phyloP scores from a whole-genome alignment of 805 yeast genomes.

The Maudiozyma barnettii region DNA sequence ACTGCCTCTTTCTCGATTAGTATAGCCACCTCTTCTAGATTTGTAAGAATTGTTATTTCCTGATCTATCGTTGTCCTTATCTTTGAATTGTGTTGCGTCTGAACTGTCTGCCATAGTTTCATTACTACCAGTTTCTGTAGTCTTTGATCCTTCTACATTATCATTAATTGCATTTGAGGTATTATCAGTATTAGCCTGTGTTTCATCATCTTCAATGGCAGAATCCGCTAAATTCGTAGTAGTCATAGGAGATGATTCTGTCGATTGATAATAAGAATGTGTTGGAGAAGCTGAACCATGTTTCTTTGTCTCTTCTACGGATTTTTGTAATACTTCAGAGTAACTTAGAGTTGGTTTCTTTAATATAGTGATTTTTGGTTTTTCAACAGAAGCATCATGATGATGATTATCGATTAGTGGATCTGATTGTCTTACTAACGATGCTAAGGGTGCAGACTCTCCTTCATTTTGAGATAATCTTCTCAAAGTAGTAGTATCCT shows the following conservation, averaged over 20 bases:
- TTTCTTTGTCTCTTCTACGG: slow-evolving; percentile 19
- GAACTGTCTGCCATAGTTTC: not conserved
- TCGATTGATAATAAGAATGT: not conserved
- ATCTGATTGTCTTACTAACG: not conserved
- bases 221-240: not conserved
- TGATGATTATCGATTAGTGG: too few species aligned
- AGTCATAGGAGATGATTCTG: not conserved
- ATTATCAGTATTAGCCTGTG: not conserved
- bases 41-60: not conserved
- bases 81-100: not conserved
- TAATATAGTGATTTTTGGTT: slow-evolving; percentile 13
- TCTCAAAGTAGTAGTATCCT: slow-evolving; percentile 33
- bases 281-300: slow-evolving; percentile 2
- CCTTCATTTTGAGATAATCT: slow-evolving; percentile 13
- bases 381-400: not conserved
- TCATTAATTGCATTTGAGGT: slow-evolving; percentile 30
- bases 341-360: slow-evolving; percentile 20
- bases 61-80: not conserved
- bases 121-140: slow-evolving; percentile 46
- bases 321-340: slow-evolving; percentile 20
- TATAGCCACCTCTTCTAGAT: slow-evolving; percentile 6
- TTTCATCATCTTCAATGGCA: not conserved
- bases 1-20: slow-evolving; percentile 6
- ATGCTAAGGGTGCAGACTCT: not conserved
- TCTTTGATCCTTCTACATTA: slow-evolving; percentile 73